Evolutionary conservation across 176 grass and related monocot genomes (phyloP).

Genomic region (Themeda triandra): DNA sequence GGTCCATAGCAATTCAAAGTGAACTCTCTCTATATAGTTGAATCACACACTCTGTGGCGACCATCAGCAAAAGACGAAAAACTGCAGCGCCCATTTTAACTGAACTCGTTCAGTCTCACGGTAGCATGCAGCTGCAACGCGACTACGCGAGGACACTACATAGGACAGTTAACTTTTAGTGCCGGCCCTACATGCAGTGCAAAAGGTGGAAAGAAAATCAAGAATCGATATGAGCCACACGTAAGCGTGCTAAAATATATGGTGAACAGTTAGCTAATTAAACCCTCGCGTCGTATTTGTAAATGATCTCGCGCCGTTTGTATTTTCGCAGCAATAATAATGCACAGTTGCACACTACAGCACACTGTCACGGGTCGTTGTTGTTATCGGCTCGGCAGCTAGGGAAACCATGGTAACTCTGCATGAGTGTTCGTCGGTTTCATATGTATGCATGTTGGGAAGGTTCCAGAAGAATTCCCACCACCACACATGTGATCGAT

Average conservation of each 20-base stretch:
- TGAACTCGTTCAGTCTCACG: too few relatives aligned
- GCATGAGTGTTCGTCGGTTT: not conserved
- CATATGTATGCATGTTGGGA: not conserved
- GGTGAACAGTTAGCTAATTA: not conserved
- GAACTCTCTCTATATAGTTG: too few relatives aligned
- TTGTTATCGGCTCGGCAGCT: not conserved
- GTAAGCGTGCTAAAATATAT: not conserved
- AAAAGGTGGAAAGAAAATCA: too few relatives aligned
- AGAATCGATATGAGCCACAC: constrained; percentile 10
- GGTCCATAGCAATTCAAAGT: too few relatives aligned
- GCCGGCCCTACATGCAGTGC: too few relatives aligned
- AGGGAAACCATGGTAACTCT: not conserved
- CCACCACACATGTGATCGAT: not conserved
- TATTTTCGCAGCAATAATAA: not conserved
- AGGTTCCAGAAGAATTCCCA: constrained; percentile 1
- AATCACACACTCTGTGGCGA: too few relatives aligned
- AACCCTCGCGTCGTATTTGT: not conserved
- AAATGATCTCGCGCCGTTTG: not conserved
- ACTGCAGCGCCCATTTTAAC: too few relatives aligned
- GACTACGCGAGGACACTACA: not conserved
- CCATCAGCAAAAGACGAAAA: too few relatives aligned
- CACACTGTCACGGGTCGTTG: not conserved
- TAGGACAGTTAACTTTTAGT: too few relatives aligned
- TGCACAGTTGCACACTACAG: not conserved
- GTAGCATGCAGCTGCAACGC: too few relatives aligned